These are phyloP conservation scores for Fusarium begoniae DNA, from an alignment of 2,329 filamentous ascomycete genomes.

Conservation along the genomic window DNA sequence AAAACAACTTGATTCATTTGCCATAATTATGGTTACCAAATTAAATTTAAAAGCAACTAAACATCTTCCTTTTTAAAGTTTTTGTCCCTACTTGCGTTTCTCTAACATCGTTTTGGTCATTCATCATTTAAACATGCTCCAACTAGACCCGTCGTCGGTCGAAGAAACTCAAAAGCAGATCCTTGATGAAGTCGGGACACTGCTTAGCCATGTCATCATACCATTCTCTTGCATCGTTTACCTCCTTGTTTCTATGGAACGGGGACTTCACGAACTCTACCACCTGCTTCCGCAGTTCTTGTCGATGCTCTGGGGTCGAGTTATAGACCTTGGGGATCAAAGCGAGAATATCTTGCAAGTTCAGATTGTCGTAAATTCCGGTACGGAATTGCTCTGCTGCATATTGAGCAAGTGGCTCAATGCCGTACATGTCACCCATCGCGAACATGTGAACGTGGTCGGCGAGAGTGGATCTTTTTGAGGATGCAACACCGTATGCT, in stretches of 20 bases:
- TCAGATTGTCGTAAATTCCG: rapidly evolving
- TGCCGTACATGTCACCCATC: constrained; percentile 4
- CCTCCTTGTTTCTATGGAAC: rapidly evolving
- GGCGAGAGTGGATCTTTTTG: background rate
- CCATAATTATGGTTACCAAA: no score
- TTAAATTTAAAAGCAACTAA: no score
- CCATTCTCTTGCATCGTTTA: background rate
- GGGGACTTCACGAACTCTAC: background rate
- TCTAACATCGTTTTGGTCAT: no score
- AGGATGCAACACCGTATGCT: background rate
- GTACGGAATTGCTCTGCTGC: background rate
- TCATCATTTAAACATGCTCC: background rate
- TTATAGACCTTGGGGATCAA: background rate
- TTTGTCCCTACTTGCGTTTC: background rate
- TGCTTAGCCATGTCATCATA: background rate
- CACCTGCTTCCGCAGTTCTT: background rate
- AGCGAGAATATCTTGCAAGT: background rate
- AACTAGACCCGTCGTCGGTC: background rate
- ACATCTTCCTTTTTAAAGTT: no score
- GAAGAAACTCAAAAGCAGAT: background rate
- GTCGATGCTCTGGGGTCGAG: background rate
- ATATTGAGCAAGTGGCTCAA: background rate
- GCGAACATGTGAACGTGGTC: constrained; percentile 1
- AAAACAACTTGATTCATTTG: no score
- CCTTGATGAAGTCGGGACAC: constrained; percentile 6